Evolutionary conservation across 2,329 filamentous ascomycete species (phyloP).

Genomic region (Beauveria varroae): DNA sequence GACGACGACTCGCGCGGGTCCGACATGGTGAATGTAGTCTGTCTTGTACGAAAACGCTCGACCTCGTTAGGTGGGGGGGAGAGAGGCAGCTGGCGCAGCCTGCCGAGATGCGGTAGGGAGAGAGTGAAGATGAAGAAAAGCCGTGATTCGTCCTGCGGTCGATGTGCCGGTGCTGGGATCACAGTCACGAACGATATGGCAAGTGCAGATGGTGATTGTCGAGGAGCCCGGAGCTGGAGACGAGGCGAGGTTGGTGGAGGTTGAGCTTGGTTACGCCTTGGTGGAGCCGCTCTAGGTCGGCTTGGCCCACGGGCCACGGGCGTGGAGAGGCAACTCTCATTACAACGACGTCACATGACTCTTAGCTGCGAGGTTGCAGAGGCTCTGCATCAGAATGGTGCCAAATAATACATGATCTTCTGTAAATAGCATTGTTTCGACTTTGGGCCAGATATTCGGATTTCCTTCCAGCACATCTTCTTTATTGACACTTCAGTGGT

Average conservation of each 20-base stretch:
- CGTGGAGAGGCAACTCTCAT: slow-evolving; percentile 7
- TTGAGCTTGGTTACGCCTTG: slow-evolving; percentile 30
- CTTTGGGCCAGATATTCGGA: too few relatives aligned
- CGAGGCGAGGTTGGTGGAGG: slow-evolving; percentile 29
- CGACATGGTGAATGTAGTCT: slow-evolving; percentile 31
- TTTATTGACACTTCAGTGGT: too few relatives aligned
- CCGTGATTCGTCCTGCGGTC: slow-evolving; percentile 5
- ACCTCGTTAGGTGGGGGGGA: slow-evolving; percentile 4
- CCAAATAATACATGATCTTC: too few relatives aligned
- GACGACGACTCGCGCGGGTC: slow-evolving; percentile 53
- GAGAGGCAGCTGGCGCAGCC: slow-evolving; percentile 10
- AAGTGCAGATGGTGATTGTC: slow-evolving; percentile 16
- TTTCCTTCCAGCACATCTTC: too few relatives aligned
- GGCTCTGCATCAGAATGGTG: background rate
- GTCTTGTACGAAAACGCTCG: slow-evolving; percentile 13
- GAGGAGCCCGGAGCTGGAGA: slow-evolving; percentile 20
- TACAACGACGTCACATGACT: slow-evolving; percentile 34
- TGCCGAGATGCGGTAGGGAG: background rate
- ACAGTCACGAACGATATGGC: slow-evolving; percentile 14
- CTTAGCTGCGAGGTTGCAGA: background rate
- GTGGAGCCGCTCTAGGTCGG: slow-evolving; percentile 26
- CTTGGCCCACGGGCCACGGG: slow-evolving; percentile 17
- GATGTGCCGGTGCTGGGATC: slow-evolving; percentile 11
- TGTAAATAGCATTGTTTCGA: too few relatives aligned
- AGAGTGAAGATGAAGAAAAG: background rate